Evolutionary conservation across 108 stramenopile genomes (phyloP), one percentile per base, ranked within the genome.

Genomic region (Cyclotella cryptica): DNA sequence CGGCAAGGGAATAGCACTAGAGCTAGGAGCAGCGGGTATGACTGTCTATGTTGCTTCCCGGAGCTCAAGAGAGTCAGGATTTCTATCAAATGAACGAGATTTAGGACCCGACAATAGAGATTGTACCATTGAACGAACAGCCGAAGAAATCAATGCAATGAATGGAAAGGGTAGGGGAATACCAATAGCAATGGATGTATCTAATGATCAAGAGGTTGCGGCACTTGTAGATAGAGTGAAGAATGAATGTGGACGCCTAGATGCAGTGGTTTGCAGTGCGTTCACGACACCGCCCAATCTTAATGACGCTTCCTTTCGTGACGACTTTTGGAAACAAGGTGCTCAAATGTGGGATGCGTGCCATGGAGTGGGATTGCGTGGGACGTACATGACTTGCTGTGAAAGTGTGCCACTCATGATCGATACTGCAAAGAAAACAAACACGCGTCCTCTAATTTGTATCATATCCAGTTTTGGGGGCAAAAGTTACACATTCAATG

Each of bases 401-500:
- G 75, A 75, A 21, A 88, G 89, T 24, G 80, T 81, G 0, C 93
- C 95, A 7, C 61, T 83, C 10, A 82, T 92, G 88, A 86, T 95
- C 61, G 84, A 88, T 14, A 89, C 90, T 12, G 88, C 88, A 12
- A 73, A 75, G 59, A 51, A 69, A 18, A 73, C 18, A 29, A 60
- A 18, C 2, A 69, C 81, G 3, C 85, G 81, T 22, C 95, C 95
- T 5, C 68, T 94, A n/a, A 84, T 94, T 43, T 74, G 59, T 19
- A 63, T 94, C 58, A 71, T 96, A 9, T 80, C 77, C 19, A 85
- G 83, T 60, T 96, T 96, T 70, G 95, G 95, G 15, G 95, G 93
- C 11, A 83, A 84, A 42, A 70, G 83, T 28, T 96, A 96, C 66
- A 92, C 95, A 12, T 96, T 96, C 80, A 96, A 96, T 82, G 92